Evolutionary conservation across 257 asterid species (phyloP).

Genomic region (Nicotiana paniculata): DNA sequence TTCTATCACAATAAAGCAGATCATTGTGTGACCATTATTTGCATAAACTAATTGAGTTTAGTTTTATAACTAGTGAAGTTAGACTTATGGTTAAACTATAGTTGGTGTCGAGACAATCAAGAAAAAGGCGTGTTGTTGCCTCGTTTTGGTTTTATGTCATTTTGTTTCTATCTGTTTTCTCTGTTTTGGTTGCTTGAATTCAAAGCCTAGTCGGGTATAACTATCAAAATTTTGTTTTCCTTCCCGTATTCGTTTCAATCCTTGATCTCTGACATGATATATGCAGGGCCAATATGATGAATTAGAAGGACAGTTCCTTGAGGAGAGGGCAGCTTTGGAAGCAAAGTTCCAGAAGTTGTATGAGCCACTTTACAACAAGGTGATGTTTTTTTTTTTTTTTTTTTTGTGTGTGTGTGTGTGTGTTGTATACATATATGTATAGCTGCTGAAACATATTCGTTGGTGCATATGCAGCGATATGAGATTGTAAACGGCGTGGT

Average conservation of each 20-base stretch:
- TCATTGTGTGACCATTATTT: not conserved
- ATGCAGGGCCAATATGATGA: slow-evolving; percentile 52
- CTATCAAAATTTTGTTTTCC: not conserved
- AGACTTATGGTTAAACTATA: not conserved
- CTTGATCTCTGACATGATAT: not conserved
- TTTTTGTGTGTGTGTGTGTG: not conserved
- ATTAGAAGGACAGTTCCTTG: slow-evolving; percentile 47
- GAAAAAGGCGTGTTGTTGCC: not conserved
- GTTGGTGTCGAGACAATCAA: not conserved
- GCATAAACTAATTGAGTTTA: not conserved
- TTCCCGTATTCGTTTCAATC: not conserved
- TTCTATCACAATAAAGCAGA: not conserved
- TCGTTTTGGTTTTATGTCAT: not conserved
- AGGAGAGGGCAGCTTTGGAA: slow-evolving; percentile 62
- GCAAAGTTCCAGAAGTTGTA: slow-evolving; percentile 61
- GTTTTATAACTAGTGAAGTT: not conserved
- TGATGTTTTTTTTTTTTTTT: not conserved
- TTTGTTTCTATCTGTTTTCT: not conserved
- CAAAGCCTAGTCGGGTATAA: not conserved
- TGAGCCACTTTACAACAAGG: slow-evolving; percentile 53
- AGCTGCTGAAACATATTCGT: not conserved
- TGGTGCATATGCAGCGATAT: slow-evolving; percentile 36
- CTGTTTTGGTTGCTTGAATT: not conserved
- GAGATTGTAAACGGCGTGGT: slow-evolving; percentile 50
- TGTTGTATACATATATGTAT: not conserved